Evolutionary conservation across 176 grass and related monocot genomes (phyloP).

Genomic region (Zoysia japonica): DNA sequence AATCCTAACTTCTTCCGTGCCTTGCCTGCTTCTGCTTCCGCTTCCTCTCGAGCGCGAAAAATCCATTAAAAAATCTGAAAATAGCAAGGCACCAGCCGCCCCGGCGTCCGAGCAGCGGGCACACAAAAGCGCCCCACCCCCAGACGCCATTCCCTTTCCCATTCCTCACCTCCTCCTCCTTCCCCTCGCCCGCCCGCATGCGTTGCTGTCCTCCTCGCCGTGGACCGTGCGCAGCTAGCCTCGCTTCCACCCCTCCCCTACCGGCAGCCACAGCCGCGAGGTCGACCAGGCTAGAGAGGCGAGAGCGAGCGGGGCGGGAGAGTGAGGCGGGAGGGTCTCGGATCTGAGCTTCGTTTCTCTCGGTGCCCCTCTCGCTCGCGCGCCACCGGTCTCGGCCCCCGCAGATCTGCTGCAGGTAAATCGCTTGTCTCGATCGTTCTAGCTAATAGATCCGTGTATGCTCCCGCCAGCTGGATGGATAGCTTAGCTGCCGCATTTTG

Average conservation of each 20-base stretch:
- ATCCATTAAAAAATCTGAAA: slow-evolving; percentile 48
- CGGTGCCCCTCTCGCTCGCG: background rate
- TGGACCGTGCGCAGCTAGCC: background rate
- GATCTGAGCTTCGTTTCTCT: slow-evolving; percentile 32
- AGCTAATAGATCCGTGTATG: slow-evolving; percentile 23
- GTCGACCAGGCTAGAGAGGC: background rate
- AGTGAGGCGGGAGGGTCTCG: background rate
- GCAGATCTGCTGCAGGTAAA: slow-evolving; percentile 51
- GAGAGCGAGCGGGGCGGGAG: background rate
- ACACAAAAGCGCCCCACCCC: slow-evolving; percentile 23
- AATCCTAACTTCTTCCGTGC: background rate
- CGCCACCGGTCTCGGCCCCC: background rate
- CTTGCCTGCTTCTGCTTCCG: background rate
- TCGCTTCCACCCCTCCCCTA: background rate
- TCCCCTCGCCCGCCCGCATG: no score
- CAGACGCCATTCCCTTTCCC: slow-evolving; percentile 18
- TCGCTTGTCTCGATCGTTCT: background rate
- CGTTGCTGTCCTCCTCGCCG: slow-evolving; percentile 7
- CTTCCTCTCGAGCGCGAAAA: background rate
- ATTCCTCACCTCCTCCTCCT: background rate
- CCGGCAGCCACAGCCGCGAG: background rate
- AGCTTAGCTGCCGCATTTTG: background rate
- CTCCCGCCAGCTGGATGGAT: background rate
- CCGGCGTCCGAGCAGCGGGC: background rate
- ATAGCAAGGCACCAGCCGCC: slow-evolving; percentile 39